Base-by-base conservation (phyloP, 805 yeast genomes). In the Candida hispaniensis region DNA sequence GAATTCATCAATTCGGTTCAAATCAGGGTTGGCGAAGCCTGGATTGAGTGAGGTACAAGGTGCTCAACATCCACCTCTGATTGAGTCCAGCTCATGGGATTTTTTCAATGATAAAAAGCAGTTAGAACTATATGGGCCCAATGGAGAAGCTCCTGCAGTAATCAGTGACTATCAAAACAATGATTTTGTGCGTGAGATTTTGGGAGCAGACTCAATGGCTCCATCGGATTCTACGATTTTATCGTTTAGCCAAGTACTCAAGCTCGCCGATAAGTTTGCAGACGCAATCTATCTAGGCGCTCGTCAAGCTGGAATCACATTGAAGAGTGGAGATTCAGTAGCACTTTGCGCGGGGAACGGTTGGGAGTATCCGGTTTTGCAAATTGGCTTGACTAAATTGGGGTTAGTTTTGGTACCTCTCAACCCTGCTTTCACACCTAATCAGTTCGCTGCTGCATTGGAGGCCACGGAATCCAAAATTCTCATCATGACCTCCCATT, bases 341-440 rank as follows among this genome's bases (percentile, higher is more conserved):
- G 52, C 52, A 3, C 48, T 51, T 4, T 48, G 54, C 27, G 47
- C 48, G 7, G 54, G 54, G 10, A 49, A 49, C 23, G 19, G 46
- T 12, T 51, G 55, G 55, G 47, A 51, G 36, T 51, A 50, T 34
- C 43, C 46, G 4, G 52, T 45, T 8, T 27, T 48, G 3, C 53
- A 51, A 38, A 26, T 49, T 20, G 55, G 48, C 12, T 41, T 51
- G 26, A 51, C 51, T 10, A 43, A 44, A 22, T 34, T 49, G 2
- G 56, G 56, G 5, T 49, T 51, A 4, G 43, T 50, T 9, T 36
- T 50, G 40, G 51, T 51, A 3, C 56, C 56, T 3, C 36, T 51
- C 19, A 51, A 51, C 30, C 52, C 55, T 7, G 52, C 54, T 2
- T 51, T 51, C 38, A 51, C 54, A 5, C 41, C 40, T 15, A 30